Evolutionary conservation across 2,329 filamentous ascomycete species (phyloP).

Genomic region (Chaetomium globosum): DNA sequence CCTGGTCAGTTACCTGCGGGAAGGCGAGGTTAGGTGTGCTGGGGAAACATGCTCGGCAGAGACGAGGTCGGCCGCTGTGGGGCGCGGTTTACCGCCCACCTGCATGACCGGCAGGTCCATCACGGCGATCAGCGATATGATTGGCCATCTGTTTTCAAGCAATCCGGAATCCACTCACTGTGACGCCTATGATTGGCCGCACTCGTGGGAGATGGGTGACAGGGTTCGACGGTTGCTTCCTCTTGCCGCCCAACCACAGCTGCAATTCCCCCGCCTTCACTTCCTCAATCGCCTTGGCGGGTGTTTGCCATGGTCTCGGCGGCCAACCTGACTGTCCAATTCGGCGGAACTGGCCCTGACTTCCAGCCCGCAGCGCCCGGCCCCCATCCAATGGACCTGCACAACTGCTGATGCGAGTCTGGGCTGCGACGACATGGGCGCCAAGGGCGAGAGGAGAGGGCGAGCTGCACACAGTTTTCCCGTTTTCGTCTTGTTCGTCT

Average conservation of each 20-base stretch:
- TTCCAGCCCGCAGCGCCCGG: constrained; percentile 23
- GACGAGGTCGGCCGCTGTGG: constrained; percentile 28
- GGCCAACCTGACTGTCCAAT: constrained; percentile 30
- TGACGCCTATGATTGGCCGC: constrained; percentile 34
- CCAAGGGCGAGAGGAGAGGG: constrained; percentile 28
- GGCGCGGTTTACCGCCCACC: constrained; percentile 37
- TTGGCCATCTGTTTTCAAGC: constrained; percentile 32
- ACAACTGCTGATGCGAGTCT: constrained; percentile 34
- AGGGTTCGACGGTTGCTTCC: constrained; percentile 28
- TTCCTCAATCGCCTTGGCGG: constrained; percentile 20
- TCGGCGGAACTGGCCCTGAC: constrained; percentile 34
- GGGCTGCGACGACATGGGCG: constrained; percentile 37
- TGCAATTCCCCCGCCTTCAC: constrained; percentile 27
- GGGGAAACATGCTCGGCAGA: constrained; percentile 13
- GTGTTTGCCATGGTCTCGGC: constrained; percentile 20
- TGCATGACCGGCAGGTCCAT: constrained; percentile 38
- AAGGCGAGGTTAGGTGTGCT: background rate
- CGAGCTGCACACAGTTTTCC: background rate
- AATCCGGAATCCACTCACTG: constrained; percentile 15
- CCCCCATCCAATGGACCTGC: constrained; percentile 33
- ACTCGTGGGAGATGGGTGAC: constrained; percentile 31
- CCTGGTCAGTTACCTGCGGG: background rate
- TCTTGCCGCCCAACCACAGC: constrained; percentile 37
- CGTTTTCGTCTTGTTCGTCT: constrained; percentile 1
- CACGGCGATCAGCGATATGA: constrained; percentile 34